Conservation (phyloP, 2,329 filamentous ascomycete species). For the Sporothrix euskadiensis region DNA sequence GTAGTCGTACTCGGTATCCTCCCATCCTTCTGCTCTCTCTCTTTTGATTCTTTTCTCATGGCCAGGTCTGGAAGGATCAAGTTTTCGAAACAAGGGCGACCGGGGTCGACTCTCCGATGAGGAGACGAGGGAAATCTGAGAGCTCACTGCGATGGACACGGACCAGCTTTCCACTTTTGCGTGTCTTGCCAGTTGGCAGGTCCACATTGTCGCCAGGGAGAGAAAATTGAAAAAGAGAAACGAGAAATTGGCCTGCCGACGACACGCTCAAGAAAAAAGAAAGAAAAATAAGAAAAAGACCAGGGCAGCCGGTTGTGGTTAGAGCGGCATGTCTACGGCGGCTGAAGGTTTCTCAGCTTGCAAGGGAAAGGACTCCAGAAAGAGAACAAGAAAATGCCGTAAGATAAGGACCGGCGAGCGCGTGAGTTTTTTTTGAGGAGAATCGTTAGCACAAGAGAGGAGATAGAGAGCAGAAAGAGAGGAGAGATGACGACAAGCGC, state of each 20-base stretch:
- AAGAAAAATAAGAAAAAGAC: not conserved
- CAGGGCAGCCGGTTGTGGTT: conserved; percentile 14
- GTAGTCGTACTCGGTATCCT: not conserved
- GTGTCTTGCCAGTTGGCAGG: not conserved
- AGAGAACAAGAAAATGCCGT: conserved; percentile 6
- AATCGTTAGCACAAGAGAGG: too few species aligned
- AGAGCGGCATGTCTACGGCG: conserved; percentile 16
- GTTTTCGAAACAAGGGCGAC: conserved; percentile 23
- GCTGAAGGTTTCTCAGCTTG: not conserved
- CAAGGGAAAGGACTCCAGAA: not conserved
- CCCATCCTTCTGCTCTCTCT: not conserved
- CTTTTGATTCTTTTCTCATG: not conserved
- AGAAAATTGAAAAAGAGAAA: too few species aligned
- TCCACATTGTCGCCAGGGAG: conserved; percentile 25
- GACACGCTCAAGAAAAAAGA: not conserved
- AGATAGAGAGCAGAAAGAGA: not conserved
- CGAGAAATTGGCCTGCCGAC: conserved; percentile 5
- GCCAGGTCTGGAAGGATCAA: not conserved
- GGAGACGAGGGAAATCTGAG: not conserved
- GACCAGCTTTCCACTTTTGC: not conserved
- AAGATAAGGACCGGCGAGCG: conserved; percentile 10
- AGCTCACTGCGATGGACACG: not conserved
- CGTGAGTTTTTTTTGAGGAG: not conserved
- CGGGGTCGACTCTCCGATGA: not conserved
- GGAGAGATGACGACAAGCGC: conserved; percentile 22